Evolutionary conservation across 1,284 basidiomycete species (phyloP).

Genomic region (Microbotryomycetes sp.): DNA sequence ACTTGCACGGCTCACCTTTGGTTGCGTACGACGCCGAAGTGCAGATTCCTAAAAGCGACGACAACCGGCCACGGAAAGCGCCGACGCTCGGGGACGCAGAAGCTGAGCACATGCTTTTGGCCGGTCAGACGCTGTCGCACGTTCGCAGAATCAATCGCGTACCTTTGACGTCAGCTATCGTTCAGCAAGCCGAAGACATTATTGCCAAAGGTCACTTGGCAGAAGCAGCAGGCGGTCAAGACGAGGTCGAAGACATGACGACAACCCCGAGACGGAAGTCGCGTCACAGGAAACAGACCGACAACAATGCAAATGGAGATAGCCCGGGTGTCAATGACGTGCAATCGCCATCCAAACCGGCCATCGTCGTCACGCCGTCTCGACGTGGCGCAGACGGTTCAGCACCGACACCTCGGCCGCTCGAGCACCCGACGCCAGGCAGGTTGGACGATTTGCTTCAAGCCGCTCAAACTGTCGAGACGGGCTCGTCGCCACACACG

Average conservation of each 20-base stretch:
- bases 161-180: slow-evolving; percentile 8
- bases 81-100: slow-evolving; percentile 43
- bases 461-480: not conserved
- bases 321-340: not conserved
- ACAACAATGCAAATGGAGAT: slow-evolving; percentile 2
- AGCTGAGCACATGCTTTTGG: slow-evolving; percentile 43
- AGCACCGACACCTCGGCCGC: not conserved
- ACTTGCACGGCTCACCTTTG: slow-evolving; percentile 19
- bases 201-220: not conserved
- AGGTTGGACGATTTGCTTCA: not conserved
- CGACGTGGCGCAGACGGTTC: not conserved
- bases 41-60: not conserved
- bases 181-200: slow-evolving; percentile 9
- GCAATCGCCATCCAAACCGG: not conserved
- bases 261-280: not conserved
- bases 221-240: not conserved
- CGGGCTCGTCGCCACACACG: not conserved
- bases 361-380: not conserved
- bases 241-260: not conserved
- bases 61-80: not conserved
- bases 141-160: slow-evolving; percentile 21
- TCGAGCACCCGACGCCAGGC: not conserved
- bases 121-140: slow-evolving; percentile 34
- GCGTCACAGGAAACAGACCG: not conserved
- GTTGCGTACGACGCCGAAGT: slow-evolving; percentile 14